Base-by-base conservation (phyloP, 805 yeast species). In the Saccharomycopsis oosterbeekiorum region DNA sequence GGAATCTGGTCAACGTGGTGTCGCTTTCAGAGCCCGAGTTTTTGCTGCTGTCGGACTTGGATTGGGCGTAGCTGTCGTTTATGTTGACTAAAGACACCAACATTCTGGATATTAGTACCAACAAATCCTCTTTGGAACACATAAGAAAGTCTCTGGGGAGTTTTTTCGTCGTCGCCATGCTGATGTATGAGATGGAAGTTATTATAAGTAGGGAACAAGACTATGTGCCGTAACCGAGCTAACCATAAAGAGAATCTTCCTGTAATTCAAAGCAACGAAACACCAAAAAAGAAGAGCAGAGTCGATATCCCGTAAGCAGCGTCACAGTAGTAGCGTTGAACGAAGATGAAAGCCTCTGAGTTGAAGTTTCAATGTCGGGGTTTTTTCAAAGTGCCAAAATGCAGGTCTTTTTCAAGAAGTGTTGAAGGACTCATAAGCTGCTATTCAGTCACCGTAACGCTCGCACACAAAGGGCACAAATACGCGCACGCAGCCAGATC, bases 21-120 rank as follows among this genome's bases (percentile, higher is more conserved):
- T 47, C 53, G 21, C 26, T 47, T 5, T 47, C 26, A 26, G 53
- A 3, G 34, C 34, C 34, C 76, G 71, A 17, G 72, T 70, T 9
- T 72, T 68, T 59, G 65, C 72, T 50, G 78, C 76, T 26, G 68
- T 67, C 36, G 68, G 59, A 50, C 50, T 61, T 54, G 11, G 62
- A 19, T 40, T 69, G 65, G 17, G 70, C 68, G 58, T 68, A 68
- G 19, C 75, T 75, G 73, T 93, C 98, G 70, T 93, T 93, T 40
- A 89, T 78, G 26, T 76, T 72, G 14, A 92, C 89, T 26, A 93
- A 78, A 50, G 89, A 87, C 56, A 82, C 79, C 34, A 94, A 75
- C 94, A 92, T 89, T 59, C 97, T 76, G 1, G 96, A 77, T 39
- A 93, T 84, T 40, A 93, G 75, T 1, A 78, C 76, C 43, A 92